Percentiles rank a stretch among this genome's conserved stretches.
These are phyloP conservation scores for Colletotrichum liaoningense DNA, from an alignment of 2,329 filamentous ascomycete genomes.

Conservation along the genomic window DNA sequence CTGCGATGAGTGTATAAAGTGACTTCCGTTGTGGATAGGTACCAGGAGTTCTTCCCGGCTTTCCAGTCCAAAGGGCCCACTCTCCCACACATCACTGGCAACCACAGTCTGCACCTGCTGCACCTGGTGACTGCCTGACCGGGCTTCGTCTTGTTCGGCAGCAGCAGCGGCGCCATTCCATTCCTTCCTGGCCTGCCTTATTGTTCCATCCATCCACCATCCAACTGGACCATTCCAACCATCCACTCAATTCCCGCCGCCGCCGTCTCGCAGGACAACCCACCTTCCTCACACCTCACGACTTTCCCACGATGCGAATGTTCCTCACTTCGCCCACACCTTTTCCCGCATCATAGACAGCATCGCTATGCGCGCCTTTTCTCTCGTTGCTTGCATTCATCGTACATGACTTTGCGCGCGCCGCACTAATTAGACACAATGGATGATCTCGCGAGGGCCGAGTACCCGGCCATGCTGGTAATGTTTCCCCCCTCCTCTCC, in stretches of 20 bases:
- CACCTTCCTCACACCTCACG: slow-evolving; percentile 24
- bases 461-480: slow-evolving; percentile 96
- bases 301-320: slow-evolving; percentile 32
- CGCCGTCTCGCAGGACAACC: slow-evolving; percentile 6
- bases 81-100: neutral
- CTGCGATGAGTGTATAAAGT: neutral
- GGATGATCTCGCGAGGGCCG: slow-evolving; percentile 84
- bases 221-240: neutral
- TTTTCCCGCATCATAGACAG: slow-evolving; percentile 34
- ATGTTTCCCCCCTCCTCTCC: slow-evolving; percentile 37
- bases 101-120: neutral
- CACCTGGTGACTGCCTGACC: slow-evolving; percentile 1
- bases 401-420: slow-evolving; percentile 33
- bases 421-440: slow-evolving; percentile 55
- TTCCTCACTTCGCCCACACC: slow-evolving; percentile 34
- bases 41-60: slow-evolving; percentile 7
- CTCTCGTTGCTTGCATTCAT: slow-evolving; percentile 31
- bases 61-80: neutral
- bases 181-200: slow-evolving; percentile 22
- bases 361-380: slow-evolving; percentile 38
- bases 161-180: slow-evolving; percentile 5
- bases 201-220: slow-evolving; percentile 10
- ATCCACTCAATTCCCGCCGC: slow-evolving; percentile 24
- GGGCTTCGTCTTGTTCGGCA: neutral
- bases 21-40: neutral